These are phyloP conservation scores for Russula dissimulans DNA, from an alignment of 768 basidiomycete genomes.

Conservation along the genomic window DNA sequence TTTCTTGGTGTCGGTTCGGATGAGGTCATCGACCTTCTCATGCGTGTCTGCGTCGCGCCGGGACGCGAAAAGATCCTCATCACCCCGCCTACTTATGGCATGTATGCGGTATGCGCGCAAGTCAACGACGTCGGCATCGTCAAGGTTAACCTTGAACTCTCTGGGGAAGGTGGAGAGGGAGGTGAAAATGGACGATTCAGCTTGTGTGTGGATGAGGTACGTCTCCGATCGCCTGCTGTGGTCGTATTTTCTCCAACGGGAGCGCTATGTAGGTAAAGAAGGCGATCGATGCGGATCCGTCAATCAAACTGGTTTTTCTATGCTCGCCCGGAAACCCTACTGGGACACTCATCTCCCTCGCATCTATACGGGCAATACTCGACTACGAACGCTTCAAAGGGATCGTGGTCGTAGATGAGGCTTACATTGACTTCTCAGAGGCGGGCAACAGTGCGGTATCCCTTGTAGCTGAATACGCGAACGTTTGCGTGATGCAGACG, in stretches of 20 bases:
- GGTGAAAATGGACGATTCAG: conserved; percentile 69
- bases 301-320: conserved; percentile 86
- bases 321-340: conserved; percentile 98
- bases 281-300: conserved; percentile 55
- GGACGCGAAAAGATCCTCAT: conserved; percentile 70
- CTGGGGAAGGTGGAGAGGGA: conserved; percentile 54
- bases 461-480: conserved; percentile 73
- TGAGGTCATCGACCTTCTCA: conserved; percentile 91
- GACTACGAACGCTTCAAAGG: conserved; percentile 81
- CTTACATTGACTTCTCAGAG: conserved; percentile 89
- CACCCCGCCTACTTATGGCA: conserved; percentile 95
- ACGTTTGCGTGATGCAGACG: conserved; percentile 93
- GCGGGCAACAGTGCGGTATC: conserved; percentile 51
- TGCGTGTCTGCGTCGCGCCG: conserved; percentile 81
- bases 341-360: conserved; percentile 73
- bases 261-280: conserved; percentile 51
- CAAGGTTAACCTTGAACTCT: conserved; percentile 61
- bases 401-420: conserved; percentile 91
- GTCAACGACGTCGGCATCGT: conserved; percentile 87
- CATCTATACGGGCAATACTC: conserved; percentile 56
- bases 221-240: conserved; percentile 17
- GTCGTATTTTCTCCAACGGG: not conserved
- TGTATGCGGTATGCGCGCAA: conserved; percentile 93
- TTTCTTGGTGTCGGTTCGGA: conserved; percentile 97
- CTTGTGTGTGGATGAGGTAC: conserved; percentile 62